Base-by-base conservation (phyloP, 202 grass and related monocot species). In the Carex arenaria region DNA sequence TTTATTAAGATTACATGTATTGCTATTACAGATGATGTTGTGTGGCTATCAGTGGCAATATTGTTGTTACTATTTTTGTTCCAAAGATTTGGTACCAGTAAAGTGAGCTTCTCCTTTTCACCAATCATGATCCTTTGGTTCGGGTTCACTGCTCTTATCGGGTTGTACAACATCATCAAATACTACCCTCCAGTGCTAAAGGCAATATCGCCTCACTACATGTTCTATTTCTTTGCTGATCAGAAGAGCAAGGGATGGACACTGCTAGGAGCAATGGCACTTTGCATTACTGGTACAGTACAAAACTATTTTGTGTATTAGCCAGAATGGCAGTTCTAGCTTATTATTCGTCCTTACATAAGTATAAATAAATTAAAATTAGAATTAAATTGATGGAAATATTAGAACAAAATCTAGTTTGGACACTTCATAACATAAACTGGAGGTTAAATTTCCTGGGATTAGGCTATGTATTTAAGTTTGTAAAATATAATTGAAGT, bases 91-190 rank as follows among this genome's bases (percentile, higher is more conserved):
- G 94, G 94, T 53, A 97, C 94, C 18, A 84, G 85, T 81, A 97
- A 92, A 92, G 92, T 97, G 18, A 89, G 94, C 83, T 88, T 90
- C 77, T 84, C 85, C 4, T 97, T 97, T 80, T 92, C 94, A 22
- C 94, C 94, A 18, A 89, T 97, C 67, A 94, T 97, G 88, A 66
- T 92, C 1, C 5, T 90, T 19, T 97, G 94, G 94, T 94, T 97
- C 28, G 15, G 10, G 2, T 85, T 70, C 4, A 85, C 86, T 52
- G 68, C 90, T 64, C 5, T 19, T 28, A 92, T 91, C 28, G 94
- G 94, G 61, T 4, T 92, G 14, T 94, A 94, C 76, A 97, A 97
- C 49, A 90, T 97, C 3, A 68, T 92, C 86, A 92, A 85, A 84
- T 87, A 87, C 49, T 92, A 92, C 66, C 92, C 92, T 32, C 17